Conservation (phyloP, 148 eudicot species). For the Euryodendron excelsum region DNA sequence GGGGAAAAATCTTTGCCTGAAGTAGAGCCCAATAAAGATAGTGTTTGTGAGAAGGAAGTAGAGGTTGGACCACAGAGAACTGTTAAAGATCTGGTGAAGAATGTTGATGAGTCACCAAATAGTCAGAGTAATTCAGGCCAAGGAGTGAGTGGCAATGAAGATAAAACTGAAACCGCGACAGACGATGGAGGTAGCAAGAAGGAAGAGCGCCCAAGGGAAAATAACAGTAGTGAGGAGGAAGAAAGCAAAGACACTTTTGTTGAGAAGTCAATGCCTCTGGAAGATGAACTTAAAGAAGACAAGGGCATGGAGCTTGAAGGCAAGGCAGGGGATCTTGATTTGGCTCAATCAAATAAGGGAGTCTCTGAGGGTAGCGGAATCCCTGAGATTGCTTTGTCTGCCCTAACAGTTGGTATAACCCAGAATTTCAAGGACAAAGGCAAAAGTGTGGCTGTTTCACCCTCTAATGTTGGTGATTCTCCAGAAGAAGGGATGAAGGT, state of each 20-base stretch:
- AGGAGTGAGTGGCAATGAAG: conserved; percentile 27
- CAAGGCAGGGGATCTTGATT: conserved; percentile 24
- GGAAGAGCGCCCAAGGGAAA: conserved; percentile 31
- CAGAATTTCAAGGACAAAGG: conserved; percentile 72
- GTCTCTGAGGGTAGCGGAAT: conserved; percentile 30
- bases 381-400: conserved; percentile 30
- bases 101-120: conserved; percentile 25
- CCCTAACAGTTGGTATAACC: conserved; percentile 17
- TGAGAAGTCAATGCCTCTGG: conserved; percentile 21
- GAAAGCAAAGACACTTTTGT: conserved; percentile 19
- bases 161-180: conserved; percentile 20
- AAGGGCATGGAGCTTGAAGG: conserved; percentile 37
- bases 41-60: conserved; percentile 25
- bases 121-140: conserved; percentile 23
- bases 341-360: conserved; percentile 32
- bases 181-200: conserved; percentile 29
- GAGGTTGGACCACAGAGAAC: conserved; percentile 25
- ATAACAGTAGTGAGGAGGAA: conserved; percentile 21
- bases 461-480: conserved; percentile 32
- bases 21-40: conserved; percentile 25
- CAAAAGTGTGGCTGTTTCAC: conserved; percentile 56
- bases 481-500: conserved; percentile 37
- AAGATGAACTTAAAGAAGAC: conserved; percentile 23
- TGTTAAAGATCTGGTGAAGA: conserved; percentile 23
- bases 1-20: conserved; percentile 15